Conservation (phyloP, 2,329 filamentous ascomycete species). For the Niveomyces coronatus region DNA sequence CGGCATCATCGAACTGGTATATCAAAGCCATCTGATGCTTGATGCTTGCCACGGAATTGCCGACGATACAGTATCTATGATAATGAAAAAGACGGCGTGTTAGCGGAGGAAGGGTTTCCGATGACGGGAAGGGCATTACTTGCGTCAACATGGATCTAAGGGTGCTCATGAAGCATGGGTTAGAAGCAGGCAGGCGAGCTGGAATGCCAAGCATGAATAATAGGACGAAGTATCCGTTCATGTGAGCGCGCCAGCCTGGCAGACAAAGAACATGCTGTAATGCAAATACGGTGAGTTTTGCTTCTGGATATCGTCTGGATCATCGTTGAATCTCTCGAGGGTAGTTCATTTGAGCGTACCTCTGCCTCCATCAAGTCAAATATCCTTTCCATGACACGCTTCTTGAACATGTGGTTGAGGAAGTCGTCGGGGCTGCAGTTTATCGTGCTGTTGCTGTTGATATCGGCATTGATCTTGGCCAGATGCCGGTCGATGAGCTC, state of each 20-base stretch:
- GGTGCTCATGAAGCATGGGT: conserved; percentile 6
- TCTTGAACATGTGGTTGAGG: not conserved
- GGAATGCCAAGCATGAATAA: conserved; percentile 6
- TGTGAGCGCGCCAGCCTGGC: conserved; percentile 6
- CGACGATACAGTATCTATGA: not conserved
- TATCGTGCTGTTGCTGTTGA: no score
- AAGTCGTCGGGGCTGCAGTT: no score
- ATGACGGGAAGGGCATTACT: not conserved
- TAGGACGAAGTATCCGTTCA: conserved; percentile 5
- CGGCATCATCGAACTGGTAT: conserved; percentile 3
- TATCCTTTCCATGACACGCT: conserved; percentile 6
- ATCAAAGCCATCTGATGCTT: conserved; percentile 2
- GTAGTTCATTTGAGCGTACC: conserved; percentile 1
- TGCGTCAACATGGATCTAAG: conserved; percentile 2
- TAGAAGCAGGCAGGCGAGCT: not conserved
- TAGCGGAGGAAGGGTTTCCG: not conserved
- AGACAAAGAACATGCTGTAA: conserved; percentile 5
- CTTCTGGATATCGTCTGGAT: not conserved
- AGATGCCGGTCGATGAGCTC: conserved; percentile 3
- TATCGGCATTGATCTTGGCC: conserved; percentile 3
- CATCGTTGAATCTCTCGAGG: not conserved
- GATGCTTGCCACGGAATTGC: conserved; percentile 3
- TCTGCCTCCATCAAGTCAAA: conserved; percentile 8
- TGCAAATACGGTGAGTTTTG: not conserved
- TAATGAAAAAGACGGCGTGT: not conserved